Evolutionary conservation across 805 yeast species (phyloP).

Genomic region (Metschnikowia santaceciliae): DNA sequence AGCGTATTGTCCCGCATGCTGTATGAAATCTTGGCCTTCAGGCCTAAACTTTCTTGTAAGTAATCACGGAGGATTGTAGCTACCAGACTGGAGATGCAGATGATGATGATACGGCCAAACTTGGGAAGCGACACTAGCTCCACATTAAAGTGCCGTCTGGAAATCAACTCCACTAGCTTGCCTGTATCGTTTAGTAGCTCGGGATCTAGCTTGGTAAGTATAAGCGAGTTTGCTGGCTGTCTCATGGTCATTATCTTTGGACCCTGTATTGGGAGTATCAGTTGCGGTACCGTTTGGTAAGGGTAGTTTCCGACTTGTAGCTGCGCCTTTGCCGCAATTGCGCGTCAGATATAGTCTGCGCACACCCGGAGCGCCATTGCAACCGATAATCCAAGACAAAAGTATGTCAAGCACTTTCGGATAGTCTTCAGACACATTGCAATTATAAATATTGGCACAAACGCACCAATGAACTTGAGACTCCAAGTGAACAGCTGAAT

Average conservation of each 20-base stretch:
- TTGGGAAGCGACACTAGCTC: constrained; percentile 33
- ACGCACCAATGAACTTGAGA: neutral
- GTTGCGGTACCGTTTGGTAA: neutral
- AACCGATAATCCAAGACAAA: neutral
- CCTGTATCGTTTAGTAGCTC: constrained; percentile 25
- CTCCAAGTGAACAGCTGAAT: neutral
- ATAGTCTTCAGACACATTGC: neutral
- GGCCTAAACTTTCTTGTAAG: constrained; percentile 16
- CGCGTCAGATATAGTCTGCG: neutral
- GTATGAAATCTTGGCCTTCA: constrained; percentile 21
- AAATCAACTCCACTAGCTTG: constrained; percentile 23
- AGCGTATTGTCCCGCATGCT: constrained; percentile 33
- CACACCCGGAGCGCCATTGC: constrained; percentile 3
- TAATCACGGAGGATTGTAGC: constrained; percentile 21
- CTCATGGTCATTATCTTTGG: neutral
- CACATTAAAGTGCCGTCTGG: constrained; percentile 20
- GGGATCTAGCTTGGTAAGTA: constrained; percentile 27
- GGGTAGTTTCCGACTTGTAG: neutral
- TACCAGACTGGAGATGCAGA: constrained; percentile 24
- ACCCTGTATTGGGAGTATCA: neutral
- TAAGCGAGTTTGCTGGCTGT: constrained; percentile 30
- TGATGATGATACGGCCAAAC: constrained; percentile 32
- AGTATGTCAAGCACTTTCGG: neutral
- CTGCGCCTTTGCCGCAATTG: constrained; percentile 1
- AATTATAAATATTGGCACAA: neutral